Base-by-base conservation (phyloP, 805 yeast genomes). In the Lipomyces lipofer region DNA sequence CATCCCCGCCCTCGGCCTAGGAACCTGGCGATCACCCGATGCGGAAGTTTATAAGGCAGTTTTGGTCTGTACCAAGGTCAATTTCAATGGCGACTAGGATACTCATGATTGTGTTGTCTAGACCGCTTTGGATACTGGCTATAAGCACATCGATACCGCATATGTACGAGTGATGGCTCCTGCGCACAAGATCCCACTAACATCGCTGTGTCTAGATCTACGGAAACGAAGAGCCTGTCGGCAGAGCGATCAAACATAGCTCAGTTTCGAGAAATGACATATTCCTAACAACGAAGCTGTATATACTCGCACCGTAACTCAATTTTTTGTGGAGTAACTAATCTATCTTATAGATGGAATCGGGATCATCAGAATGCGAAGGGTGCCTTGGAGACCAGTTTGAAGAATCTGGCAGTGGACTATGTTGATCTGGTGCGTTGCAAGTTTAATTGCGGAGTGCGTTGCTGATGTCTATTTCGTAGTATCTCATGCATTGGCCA, bases 401-500 rank as follows among this genome's bases (percentile, higher is more conserved):
- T 88, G 64, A 63, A 75, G 60, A 79, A 82, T 65, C 73, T 87
- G 58, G 83, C 82, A 0, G 65, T 86, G 61, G 92, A 85, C 46
- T 88, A 88, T 65, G 84, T 88, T 49, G 95, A 88, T 67, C 72
- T 88, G 47, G 45, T 42, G 21, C 7, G 49, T 42, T 8, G 7
- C 4, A 10, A 9, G 21, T 35, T 13, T 7, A 35, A 35, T 35
- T 19, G 8, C 17, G 10, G 36, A 10, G 21, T 19, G 9, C 83
- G 2, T 68, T 84, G 29, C 75, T 78, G 29, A 70, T 61, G 25
- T 79, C 85, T 12, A 74, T 84, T 62, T 8, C n/a, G 29, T 13
- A 39, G 10, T 82, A 83, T 66, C 75, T 88, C 66, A 78, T 88
- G 68, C 95, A 88, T 71, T 88, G 95, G 95, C 96, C 96, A 5